Conservation (phyloP, 306 rosid genomes). For the Vigna angularis region DNA sequence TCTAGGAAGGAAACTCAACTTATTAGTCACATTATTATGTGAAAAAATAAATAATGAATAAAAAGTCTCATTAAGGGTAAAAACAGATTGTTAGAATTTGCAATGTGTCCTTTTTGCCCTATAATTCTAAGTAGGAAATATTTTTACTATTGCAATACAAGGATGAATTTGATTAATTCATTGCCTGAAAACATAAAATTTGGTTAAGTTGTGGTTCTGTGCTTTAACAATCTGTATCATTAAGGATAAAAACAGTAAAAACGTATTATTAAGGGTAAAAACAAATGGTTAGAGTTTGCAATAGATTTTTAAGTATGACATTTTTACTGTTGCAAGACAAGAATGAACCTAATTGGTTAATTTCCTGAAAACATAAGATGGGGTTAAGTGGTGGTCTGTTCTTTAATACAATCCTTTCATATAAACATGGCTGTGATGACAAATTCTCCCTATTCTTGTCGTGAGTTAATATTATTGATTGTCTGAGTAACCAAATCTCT, state of each 20-base stretch:
- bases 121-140: not conserved
- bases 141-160: conserved; percentile 9
- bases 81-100: not conserved
- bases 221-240: not conserved
- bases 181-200: conserved; percentile 9
- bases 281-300: not conserved
- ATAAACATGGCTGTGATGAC: not conserved
- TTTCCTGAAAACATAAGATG: conserved; percentile 4
- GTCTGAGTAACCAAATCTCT: not conserved
- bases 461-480: not conserved
- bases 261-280: not conserved
- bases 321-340: too few relatives aligned
- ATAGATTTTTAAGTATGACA: not conserved
- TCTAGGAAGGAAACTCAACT: not conserved
- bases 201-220: not conserved
- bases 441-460: conserved; percentile 4
- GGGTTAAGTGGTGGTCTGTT: not conserved
- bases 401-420: conserved; percentile 2
- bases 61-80: not conserved
- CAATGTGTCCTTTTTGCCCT: not conserved
- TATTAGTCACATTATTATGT: not conserved
- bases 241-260: too few relatives aligned
- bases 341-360: not conserved
- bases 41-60: not conserved
- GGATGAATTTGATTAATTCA: not conserved